Base-by-base conservation (phyloP, 768 basidiomycete genomes). In the Tulasnella sp. region DNA sequence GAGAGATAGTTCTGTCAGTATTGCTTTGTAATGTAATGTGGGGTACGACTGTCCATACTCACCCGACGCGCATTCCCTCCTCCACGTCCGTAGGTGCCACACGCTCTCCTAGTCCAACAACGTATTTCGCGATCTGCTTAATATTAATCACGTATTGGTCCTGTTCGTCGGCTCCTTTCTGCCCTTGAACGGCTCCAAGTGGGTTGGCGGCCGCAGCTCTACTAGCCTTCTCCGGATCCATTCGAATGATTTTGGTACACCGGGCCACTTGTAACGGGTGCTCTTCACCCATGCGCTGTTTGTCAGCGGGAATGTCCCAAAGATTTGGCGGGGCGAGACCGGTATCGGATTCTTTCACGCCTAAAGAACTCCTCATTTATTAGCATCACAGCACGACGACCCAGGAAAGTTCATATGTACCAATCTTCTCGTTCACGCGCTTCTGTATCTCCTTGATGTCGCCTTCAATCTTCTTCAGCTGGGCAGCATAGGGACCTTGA, bases 31-130 rank as follows among this genome's bases (percentile, higher is more conserved):
- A 1, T 2, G 25, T 22, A 15, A n/a, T n/a, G n/a, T n/a, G 19
- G 37, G 31, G 11, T 34, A 49, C 22, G 49, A 11, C 8, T 17
- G 40, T 22, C 22, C 49, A 34, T 15, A 85, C 93, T 81, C 81
- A 98, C 97, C 97, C 97, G 52, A 99, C 97, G 74, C 97, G 91
- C 97, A 99, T 99, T n/a, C 97, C 97, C 86, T 99, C 97, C 83
- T 99, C 97, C 73, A 99, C 96, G 85, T 99, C 97, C 2, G 97
- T 97, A 14, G 96, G 93, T 31, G 97, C 94, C 1, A 99, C 96
- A 54, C 95, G 91, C 79, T 99, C 97, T 25, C 96, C 96, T 5
- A 99, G 85, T 25, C 96, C 97, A 58, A 99, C 97, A 12, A 99
- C 97, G 82, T 98, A 99, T 84, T 99, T 99, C 11, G 97, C 97